Conservation (phyloP, 495 filamentous ascomycete genomes). For the Usnea hakonensis region DNA sequence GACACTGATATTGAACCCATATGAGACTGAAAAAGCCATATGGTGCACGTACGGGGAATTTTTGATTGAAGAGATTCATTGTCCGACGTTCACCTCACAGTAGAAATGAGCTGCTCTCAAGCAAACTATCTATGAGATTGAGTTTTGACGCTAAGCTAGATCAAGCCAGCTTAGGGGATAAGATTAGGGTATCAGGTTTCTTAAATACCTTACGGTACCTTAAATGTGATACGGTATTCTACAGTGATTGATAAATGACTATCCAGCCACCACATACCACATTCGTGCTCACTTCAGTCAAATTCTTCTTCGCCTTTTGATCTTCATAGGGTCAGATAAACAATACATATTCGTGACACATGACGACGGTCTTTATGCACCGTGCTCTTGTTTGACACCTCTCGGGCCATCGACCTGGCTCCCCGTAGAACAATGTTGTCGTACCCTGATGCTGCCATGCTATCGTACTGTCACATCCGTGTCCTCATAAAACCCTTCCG, state of each 20-base stretch:
- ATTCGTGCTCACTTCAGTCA: too few relatives aligned
- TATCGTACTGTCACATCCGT: slow-evolving; percentile 2
- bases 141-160: not conserved
- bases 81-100: not conserved
- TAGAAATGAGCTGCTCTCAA: not conserved
- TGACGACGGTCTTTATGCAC: not conserved
- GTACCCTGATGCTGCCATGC: slow-evolving; percentile 2
- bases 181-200: not conserved
- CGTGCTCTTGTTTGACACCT: not conserved
- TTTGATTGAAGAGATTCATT: not conserved
- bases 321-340: not conserved
- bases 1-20: slow-evolving; percentile 14
- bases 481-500: slow-evolving; percentile 9
- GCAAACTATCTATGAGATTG: not conserved
- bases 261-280: too few relatives aligned
- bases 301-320: not conserved
- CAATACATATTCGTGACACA: slow-evolving; percentile 2
- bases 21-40: not conserved
- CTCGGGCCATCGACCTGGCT: not conserved
- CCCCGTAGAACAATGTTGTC: not conserved
- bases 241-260: too few relatives aligned
- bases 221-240: too few relatives aligned
- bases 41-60: not conserved
- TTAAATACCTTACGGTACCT: not conserved
- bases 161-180: not conserved